phyloP scores from a whole-genome alignment of 2,329 filamentous ascomycete species.

The Hymenoscyphus occultus region DNA sequence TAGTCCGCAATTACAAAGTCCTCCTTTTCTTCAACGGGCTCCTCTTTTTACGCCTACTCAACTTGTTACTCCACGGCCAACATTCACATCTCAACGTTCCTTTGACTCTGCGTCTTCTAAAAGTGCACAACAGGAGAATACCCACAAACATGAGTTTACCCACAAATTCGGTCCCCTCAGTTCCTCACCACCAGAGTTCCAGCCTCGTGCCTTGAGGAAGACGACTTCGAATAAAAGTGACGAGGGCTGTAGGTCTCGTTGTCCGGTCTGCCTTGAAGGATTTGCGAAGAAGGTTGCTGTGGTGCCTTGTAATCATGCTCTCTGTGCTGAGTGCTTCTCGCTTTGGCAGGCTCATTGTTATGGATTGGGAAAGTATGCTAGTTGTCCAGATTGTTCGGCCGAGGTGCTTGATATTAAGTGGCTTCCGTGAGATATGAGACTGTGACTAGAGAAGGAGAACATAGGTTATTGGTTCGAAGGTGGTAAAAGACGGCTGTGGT shows the following conservation, averaged over 20 bases:
- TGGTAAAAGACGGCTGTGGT: background rate
- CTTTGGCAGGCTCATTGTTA: background rate
- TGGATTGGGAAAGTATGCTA: background rate
- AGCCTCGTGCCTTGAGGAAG: background rate
- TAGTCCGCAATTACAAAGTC: background rate
- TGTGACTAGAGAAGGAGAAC: background rate
- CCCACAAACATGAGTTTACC: background rate
- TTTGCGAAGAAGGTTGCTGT: conserved; percentile 1
- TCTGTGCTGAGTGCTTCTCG: background rate
- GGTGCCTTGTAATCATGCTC: background rate
- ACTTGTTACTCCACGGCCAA: background rate
- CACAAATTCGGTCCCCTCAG: background rate
- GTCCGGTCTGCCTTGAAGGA: background rate
- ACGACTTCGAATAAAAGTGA: background rate
- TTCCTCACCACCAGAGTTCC: background rate
- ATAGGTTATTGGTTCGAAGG: background rate
- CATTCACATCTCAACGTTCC: background rate
- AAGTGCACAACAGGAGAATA: background rate
- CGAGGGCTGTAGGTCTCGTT: background rate
- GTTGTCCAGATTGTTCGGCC: background rate
- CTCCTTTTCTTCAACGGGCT: background rate
- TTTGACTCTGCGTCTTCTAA: background rate
- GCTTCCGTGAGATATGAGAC: background rate
- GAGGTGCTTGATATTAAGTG: background rate
- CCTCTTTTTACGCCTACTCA: background rate